Base-by-base conservation (phyloP, 345 rosid genomes). In the Ricinus communis region DNA sequence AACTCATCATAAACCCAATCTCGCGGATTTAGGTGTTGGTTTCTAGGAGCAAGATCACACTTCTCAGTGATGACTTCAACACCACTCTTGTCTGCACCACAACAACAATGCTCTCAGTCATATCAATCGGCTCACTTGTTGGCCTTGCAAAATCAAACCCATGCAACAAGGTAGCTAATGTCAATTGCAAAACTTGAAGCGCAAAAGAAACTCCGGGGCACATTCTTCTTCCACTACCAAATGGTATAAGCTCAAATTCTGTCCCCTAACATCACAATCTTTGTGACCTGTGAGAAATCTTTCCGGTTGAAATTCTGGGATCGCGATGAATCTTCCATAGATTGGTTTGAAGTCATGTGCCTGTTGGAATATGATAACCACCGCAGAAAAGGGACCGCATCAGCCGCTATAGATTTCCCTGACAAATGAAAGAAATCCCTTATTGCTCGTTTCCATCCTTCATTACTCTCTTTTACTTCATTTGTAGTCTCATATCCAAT, bases 171-270 rank as follows among this genome's bases (percentile, higher is more conserved):
- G 46, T 50, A 14, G 72, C 62, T 3, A 67, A 31, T 4, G 66
- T 21, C 1, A 74, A 43, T 0, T 38, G 47, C 53, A 74, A 1
- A 28, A 60, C 68, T 9, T 51, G 68, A 30, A 58, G 53, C 6
- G 72, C 72, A 52, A 68, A 74, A 0, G 77, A 50, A 0, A 68
- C 9, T 28, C 72, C 77, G 50, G 68, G 62, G 55, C 77, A 74
- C 77, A 68, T 68, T n/a, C 77, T 59, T 50, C 77, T 67, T 0
- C 72, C 71, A 43, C 46, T 15, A 0, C 77, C 62, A 50, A 74
- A 74, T 0, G 77, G 72, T 0, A 74, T 27, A 33, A 9, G 19
- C 30, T 67, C 68, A 28, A 67, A 16, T 30, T 38, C 8, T 60
- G 61, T 0, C 72, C 77, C 3, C 52, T 68, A 9, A 68, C 30